Evolutionary conservation across 2,329 filamentous ascomycete genomes (phyloP).

Genomic region (Cladophialophora bantiana): DNA sequence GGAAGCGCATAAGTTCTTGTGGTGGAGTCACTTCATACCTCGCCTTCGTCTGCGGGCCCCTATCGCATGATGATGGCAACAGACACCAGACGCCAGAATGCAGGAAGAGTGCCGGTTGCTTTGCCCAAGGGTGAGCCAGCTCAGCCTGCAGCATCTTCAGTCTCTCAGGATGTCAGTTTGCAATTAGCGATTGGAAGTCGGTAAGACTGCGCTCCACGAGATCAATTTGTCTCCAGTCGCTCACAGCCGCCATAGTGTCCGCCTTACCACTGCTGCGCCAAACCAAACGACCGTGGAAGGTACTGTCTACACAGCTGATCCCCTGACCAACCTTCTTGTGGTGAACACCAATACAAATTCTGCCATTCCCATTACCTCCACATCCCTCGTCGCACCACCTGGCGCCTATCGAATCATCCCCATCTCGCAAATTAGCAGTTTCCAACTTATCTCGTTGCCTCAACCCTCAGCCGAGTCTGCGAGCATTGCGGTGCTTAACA

Average conservation of each 20-base stretch:
- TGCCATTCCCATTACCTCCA: conserved; percentile 44
- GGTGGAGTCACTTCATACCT: not conserved
- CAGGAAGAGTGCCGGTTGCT: conserved; percentile 58
- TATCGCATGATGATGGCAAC: conserved; percentile 42
- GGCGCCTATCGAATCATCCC: conserved; percentile 68
- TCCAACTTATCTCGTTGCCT: conserved; percentile 60
- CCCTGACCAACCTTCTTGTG: conserved; percentile 66
- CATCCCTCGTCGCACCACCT: conserved; percentile 47
- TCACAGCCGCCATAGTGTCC: conserved; percentile 55
- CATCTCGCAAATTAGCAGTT: conserved; percentile 64
- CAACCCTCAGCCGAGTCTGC: conserved; percentile 49
- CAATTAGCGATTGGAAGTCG: conserved; percentile 64
- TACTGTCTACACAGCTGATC: conserved; percentile 67
- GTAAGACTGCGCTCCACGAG: conserved; percentile 51
- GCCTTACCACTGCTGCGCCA: conserved; percentile 62
- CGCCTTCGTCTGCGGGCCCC: conserved; percentile 1
- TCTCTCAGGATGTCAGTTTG: conserved; percentile 60
- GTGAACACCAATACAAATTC: conserved; percentile 62
- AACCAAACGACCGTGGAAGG: conserved; percentile 64
- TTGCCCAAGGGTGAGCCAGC: conserved; percentile 56
- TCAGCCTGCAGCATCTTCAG: conserved; percentile 54
- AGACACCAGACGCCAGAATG: conserved; percentile 65
- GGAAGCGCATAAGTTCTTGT: not conserved
- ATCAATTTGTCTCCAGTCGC: conserved; percentile 45
- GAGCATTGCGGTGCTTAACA: conserved; percentile 55